Percentiles rank a stretch among this genome's conserved stretches.
Evolutionary conservation across 2,329 filamentous ascomycete species (phyloP).

Genomic region (Falciphora oryzae): DNA sequence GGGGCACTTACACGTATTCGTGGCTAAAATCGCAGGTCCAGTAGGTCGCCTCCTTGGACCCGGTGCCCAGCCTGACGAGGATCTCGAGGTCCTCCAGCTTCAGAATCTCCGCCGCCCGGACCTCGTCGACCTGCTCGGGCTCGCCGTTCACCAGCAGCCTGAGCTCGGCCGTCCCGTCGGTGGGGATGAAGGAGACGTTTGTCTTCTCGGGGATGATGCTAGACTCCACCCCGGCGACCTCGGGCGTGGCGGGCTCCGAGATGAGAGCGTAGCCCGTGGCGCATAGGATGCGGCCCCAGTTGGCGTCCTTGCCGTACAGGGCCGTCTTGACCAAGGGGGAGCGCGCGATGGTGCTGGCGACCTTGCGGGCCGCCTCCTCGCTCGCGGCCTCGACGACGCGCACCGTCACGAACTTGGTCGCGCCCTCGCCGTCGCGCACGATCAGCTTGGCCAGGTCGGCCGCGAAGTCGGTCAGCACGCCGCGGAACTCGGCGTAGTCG

Average conservation of each 20-base stretch:
- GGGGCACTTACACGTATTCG: constrained; percentile 53
- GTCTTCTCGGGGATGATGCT: constrained; percentile 61
- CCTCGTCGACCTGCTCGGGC: constrained; percentile 73
- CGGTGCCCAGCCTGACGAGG: constrained; percentile 65
- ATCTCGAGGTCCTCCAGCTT: constrained; percentile 77
- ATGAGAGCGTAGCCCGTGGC: constrained; percentile 78
- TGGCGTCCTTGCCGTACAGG: constrained; percentile 92
- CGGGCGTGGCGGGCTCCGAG: constrained; percentile 51
- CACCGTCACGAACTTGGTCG: constrained; percentile 96
- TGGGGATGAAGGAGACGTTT: constrained; percentile 72
- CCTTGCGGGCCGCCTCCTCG: constrained; percentile 65
- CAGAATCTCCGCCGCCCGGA: constrained; percentile 69
- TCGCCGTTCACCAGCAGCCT: constrained; percentile 74
- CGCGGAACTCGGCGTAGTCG: constrained; percentile 67
- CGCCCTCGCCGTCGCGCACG: constrained; percentile 92
- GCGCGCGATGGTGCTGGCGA: constrained; percentile 82
- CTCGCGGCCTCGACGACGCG: constrained; percentile 68
- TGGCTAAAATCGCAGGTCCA: constrained; percentile 88
- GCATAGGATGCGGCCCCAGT: constrained; percentile 96
- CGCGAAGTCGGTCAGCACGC: constrained; percentile 70
- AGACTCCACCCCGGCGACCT: constrained; percentile 42
- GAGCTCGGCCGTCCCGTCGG: constrained; percentile 70
- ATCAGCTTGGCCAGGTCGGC: constrained; percentile 85
- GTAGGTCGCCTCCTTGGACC: constrained; percentile 62
- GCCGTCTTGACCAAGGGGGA: constrained; percentile 96